Percentiles rank a stretch among this genome's conserved stretches.
Evolutionary conservation across 75 land plant genomes (phyloP).

Genomic region (Adiantum capillusveneris): DNA sequence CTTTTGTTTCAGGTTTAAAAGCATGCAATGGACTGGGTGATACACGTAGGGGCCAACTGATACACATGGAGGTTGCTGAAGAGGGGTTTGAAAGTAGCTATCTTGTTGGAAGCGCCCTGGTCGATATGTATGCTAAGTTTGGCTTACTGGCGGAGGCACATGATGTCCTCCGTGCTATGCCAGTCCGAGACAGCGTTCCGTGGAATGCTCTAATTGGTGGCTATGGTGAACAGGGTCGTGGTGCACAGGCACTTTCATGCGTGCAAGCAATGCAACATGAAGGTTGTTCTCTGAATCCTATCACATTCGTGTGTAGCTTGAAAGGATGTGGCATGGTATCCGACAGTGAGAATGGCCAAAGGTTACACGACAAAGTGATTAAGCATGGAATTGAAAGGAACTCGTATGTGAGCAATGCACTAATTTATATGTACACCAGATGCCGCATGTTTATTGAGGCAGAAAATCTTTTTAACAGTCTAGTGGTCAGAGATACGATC

Average conservation of each 20-base stretch:
- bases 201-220: conserved; percentile 42
- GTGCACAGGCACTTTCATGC: conserved; percentile 18
- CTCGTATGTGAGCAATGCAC: conserved; percentile 23
- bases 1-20: conserved; percentile 33
- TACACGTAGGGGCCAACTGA: conserved; percentile 25
- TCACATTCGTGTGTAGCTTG: conserved; percentile 25
- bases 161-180: conserved; percentile 29
- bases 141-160: conserved; percentile 32
- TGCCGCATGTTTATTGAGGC: conserved; percentile 10
- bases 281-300: conserved; percentile 8
- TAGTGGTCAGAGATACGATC: conserved; percentile 23
- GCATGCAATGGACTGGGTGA: conserved; percentile 46
- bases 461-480: conserved; percentile 16
- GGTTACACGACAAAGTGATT: conserved; percentile 30
- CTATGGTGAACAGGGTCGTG: conserved; percentile 16
- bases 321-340: conserved; percentile 10
- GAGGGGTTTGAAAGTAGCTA: conserved; percentile 24
- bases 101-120: conserved; percentile 33
- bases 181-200: conserved; percentile 18
- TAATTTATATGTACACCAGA: conserved; percentile 37
- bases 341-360: conserved; percentile 16
- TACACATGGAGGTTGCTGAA: conserved; percentile 28
- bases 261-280: conserved; percentile 27
- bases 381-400: conserved; percentile 23
- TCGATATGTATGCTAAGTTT: conserved; percentile 71